Evolutionary conservation across 83 land plant species (phyloP), one percentile per base, ranked within the genome.

Genomic region (Picea abies): DNA sequence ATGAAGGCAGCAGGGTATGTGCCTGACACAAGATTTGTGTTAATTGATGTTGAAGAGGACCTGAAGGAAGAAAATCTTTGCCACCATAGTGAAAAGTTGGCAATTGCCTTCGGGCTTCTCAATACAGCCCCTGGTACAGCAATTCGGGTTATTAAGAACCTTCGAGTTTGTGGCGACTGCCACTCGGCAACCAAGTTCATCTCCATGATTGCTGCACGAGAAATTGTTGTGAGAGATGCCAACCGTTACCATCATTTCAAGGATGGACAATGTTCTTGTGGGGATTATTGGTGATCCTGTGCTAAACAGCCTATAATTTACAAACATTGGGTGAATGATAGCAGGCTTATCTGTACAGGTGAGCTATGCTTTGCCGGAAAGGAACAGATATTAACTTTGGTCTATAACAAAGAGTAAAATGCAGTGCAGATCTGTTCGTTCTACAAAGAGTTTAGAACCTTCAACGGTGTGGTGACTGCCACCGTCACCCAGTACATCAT

Each of bases 171-270:
- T 29, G 70, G 25, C 29, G 32, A 67, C 70, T 67, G 29, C 70
- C 70, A 67, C 32, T 25, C 70, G 25, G 32, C 70, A 25, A 67
- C 25, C 25, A 67, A 67, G 70, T 67, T 67, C 29, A 67, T 67
- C 14, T 67, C 70, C 32, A 67, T 25, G 32, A 67, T 67, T 67
- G 70, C 29, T 67, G 70, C 70, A 67, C 25, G 70, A 25, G 32
- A 67, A 22, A 67, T 67, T 67, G 14, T 67, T 67, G 70, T 67
- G 29, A 67, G 70, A 67, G 70, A 67, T 67, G 70, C 70, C 25
- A 35, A 35, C 25, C 11, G 17, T 29, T 67, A 25, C 70, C 70
- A 67, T 29, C 70, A 67, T 67, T 67, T 67, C 70, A 23, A 67
- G 29, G 35, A 67, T 26, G 70, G 70, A 67, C 70, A 67, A 67